Evolutionary conservation across 2,329 filamentous ascomycete species (phyloP), one percentile per base, ranked within the genome.

Genomic region (Monosporascus sp.): DNA sequence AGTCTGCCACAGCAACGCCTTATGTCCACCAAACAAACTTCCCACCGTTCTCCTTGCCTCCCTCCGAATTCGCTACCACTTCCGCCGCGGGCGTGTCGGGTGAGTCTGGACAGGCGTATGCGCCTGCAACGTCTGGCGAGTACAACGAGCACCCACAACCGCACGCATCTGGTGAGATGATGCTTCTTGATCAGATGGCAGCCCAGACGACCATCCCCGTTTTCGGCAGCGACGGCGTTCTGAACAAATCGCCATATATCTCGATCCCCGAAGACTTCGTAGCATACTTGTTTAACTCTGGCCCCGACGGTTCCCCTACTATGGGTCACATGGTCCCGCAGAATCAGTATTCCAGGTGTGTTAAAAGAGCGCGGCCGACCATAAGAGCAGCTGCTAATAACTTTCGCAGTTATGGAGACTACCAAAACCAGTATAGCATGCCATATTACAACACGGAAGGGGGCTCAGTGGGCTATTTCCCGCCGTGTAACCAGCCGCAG

Each of bases 181-280:
- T 84, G 70, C 70, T 83, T 51, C 64, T 85, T 18, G 81, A 85
- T 59, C 80, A 84, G 55, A 84, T 86, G 78, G 71, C 79, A 44
- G 79, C 80, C 64, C 77, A 79, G 17, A 85, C 83, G 52, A 84
- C 88, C 5, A 89, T 95, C 61, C 90, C 93, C 1, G 87, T 97
- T 25, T 97, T 97, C 70, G 90, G 90, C 17, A 85, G 82, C 25
- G 90, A 96, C 62, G 87, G 83, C 18, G 85, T 90, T 55, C 63
- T 82, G 41, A 92, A 89, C 61, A 89, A 93, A 53, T 96, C 91
- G 3, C 91, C 93, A 0, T 93, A 93, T 65, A 79, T 80, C 4
- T 86, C 88, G 8, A 88, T 95, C 74, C 87, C 89, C 0, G 90
- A 95, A 65, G 90, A 96, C 64, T 94, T 94, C 63, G 86, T 92